Base-by-base conservation (phyloP, 345 rosid species). In the Bruguiera sexangula region DNA sequence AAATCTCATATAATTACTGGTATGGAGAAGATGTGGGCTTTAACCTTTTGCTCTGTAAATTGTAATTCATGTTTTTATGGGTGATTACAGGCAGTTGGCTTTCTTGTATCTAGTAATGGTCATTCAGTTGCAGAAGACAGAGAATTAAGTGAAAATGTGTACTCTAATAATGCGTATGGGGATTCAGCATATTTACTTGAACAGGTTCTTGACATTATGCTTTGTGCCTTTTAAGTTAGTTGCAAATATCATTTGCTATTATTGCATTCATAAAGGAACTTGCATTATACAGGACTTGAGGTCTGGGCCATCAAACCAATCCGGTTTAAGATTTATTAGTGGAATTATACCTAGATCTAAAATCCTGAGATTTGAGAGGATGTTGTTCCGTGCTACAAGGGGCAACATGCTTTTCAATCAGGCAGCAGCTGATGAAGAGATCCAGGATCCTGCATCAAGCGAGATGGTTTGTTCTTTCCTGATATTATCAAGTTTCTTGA, bases 361-460 rank as follows among this genome's bases (percentile, higher is more conserved):
- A 79, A 82, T 74, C 76, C 79, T 85, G 67, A 85, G 82, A 73
- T 91, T 94, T 83, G 96, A 94, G 84, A 89, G 96, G 84, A 89
- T 94, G 90, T 69, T 94, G 73, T 94, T 94, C 81, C 96, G 97
- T 76, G 89, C 97, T 70, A 94, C 97, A 68, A 91, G 98, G 82
- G 98, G 98, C 78, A 94, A 94, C 81, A 88, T 94, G 96, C 96
- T 94, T 81, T 94, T 94, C 82, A 91, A 89, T 78, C 96, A 88
- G 79, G 85, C 96, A 43, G 82, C 87, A n/a, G 92, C 96, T 62
- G 90, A 80, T 80, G 98, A 91, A 81, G 95, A 83, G 73, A 86
- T 89, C 83, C 73, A 87, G 93, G 97, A 94, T 83, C 98, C 96
- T 76, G 81, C 86, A 74, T 82, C 97, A 51, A 64, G 82, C 65